A percentile compares a stretch with the other conserved stretches of the same genome.
These are phyloP conservation scores for Aphanomyces astaci DNA, from an alignment of 352 stramenopile genomes.

Conservation along the genomic window DNA sequence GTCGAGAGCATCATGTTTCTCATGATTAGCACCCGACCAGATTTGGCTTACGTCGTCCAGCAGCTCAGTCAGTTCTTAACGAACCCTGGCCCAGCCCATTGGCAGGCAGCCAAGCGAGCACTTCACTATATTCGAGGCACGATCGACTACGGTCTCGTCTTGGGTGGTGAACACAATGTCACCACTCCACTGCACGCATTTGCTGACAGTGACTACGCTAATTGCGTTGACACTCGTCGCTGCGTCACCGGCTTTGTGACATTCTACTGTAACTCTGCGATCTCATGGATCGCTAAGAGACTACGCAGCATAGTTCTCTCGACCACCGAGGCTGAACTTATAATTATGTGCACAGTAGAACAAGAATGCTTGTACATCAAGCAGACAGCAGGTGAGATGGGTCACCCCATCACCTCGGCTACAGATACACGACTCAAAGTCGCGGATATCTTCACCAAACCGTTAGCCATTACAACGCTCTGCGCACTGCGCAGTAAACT, in stretches of 20 bases:
- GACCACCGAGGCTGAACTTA: slow-evolving; percentile 19
- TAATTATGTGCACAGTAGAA: slow-evolving; percentile 10
- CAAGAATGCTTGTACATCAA: slow-evolving; percentile 24
- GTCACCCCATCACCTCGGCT: background rate
- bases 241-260: no score
- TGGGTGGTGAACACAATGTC: slow-evolving; percentile 12
- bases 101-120: slow-evolving; percentile 22
- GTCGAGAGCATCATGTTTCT: slow-evolving; percentile 26
- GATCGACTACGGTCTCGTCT: slow-evolving; percentile 18
- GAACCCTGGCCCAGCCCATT: slow-evolving; percentile 23
- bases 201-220: no score
- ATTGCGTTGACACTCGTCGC: no score
- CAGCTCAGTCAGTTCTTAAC: slow-evolving; percentile 25
- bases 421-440: slow-evolving; percentile 28
- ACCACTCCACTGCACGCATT: no score
- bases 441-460: slow-evolving; percentile 34
- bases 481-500: background rate
- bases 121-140: slow-evolving; percentile 23
- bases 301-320: slow-evolving; percentile 28
- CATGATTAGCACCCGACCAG: slow-evolving; percentile 13
- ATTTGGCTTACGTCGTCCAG: slow-evolving; percentile 14
- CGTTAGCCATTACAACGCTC: slow-evolving; percentile 24
- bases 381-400: slow-evolving; percentile 7
- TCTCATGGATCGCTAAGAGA: no score
- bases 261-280: no score